Percentiles rank a stretch among this genome's conserved stretches.
Evolutionary conservation across 1,284 basidiomycete genomes (phyloP).

Genomic region (Ustilago shanxiensis): DNA sequence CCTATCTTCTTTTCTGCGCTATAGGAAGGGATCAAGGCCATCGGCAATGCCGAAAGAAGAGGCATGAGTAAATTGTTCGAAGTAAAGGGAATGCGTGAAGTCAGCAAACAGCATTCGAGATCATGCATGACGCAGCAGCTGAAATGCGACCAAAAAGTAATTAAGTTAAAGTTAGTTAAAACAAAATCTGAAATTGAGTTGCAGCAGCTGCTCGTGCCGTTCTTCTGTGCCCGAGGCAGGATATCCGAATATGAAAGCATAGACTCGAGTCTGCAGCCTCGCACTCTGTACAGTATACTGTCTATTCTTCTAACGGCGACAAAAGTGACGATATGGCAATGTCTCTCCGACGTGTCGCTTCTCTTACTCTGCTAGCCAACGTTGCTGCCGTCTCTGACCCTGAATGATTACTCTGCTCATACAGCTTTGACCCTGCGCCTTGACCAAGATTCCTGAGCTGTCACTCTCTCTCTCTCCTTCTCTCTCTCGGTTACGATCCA

Average conservation of each 20-base stretch:
- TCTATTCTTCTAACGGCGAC: neutral
- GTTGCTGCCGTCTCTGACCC: neutral
- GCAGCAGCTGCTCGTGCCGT: slow-evolving; percentile 8
- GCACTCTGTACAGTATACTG: neutral
- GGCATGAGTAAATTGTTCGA: neutral
- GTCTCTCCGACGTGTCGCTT: neutral
- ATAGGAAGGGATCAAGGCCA: neutral
- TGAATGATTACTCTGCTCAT: neutral
- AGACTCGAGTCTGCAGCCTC: too few relatives aligned
- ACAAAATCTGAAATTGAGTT: neutral
- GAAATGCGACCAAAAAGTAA: neutral
- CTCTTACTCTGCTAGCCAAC: neutral
- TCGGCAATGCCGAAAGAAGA: neutral
- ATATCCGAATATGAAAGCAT: neutral
- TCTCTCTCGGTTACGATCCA: too few relatives aligned
- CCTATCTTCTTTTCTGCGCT: too few relatives aligned
- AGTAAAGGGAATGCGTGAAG: neutral
- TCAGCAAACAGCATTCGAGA: slow-evolving; percentile 5
- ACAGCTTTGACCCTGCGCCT: too few relatives aligned
- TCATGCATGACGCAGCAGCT: slow-evolving; percentile 14
- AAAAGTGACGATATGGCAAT: neutral
- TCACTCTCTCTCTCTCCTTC: neutral
- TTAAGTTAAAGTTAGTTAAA: too few relatives aligned
- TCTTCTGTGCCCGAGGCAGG: slow-evolving; percentile 7
- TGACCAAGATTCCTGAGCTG: neutral